phyloP scores from a whole-genome alignment of 2,329 filamentous ascomycete genomes.

The Gnomoniopsis smithogilvyi region DNA sequence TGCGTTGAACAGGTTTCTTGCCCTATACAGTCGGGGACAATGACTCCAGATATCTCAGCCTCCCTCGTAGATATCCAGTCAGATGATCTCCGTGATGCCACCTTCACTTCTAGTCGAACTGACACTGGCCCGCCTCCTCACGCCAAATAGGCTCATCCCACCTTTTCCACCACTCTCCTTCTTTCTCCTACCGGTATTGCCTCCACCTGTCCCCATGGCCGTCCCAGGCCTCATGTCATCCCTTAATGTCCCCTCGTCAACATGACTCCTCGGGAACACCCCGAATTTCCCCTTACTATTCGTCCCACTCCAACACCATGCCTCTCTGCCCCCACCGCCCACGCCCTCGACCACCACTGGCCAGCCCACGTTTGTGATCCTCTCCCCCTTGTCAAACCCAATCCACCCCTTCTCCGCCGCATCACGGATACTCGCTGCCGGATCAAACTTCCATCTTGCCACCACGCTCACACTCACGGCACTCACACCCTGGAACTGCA shows the following conservation, averaged over 20 bases:
- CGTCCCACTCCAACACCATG: conserved; percentile 35
- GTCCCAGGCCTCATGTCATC: conserved; percentile 4
- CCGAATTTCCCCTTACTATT: conserved; percentile 32
- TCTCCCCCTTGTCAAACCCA: conserved; percentile 64
- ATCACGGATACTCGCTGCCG: conserved; percentile 27
- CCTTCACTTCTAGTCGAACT: conserved; percentile 4
- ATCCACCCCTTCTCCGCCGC: conserved; percentile 45
- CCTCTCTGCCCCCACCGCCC: conserved; percentile 21
- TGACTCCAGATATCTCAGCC: too few species aligned
- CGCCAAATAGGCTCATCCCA: conserved; percentile 7
- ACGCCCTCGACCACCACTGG: conserved; percentile 20
- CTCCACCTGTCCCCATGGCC: not conserved
- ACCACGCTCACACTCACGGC: conserved; percentile 40
- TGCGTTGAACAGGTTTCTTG: too few species aligned
- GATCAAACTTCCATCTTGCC: conserved; percentile 51
- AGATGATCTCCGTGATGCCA: conserved; percentile 1
- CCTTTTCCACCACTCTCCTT: conserved; percentile 7
- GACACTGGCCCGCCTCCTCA: conserved; percentile 5
- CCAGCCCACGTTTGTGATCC: conserved; percentile 61
- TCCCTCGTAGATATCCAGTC: not conserved
- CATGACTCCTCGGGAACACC: conserved; percentile 27
- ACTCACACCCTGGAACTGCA: conserved; percentile 41
- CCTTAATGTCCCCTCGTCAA: conserved; percentile 6
- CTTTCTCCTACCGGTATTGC: not conserved
- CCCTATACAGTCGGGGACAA: too few species aligned